Conservation (phyloP, 768 basidiomycete genomes). For the Suillus spraguei region DNA sequence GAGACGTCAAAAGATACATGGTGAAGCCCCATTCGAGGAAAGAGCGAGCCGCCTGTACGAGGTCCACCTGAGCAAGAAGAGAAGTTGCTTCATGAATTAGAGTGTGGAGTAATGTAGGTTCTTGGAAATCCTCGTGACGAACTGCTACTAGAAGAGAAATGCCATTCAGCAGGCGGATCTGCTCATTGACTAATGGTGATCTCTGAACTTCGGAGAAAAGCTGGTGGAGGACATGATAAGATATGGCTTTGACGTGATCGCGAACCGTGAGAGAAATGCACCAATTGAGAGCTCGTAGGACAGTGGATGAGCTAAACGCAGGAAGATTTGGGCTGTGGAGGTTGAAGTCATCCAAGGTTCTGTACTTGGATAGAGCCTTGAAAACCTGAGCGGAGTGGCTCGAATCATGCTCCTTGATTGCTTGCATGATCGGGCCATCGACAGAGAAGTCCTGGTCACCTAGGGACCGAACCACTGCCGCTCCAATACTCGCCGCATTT, state of each 20-base stretch:
- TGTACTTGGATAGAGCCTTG: constrained; percentile 51
- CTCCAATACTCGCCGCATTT: constrained; percentile 58
- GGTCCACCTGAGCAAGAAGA: constrained; percentile 67
- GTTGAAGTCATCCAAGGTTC: constrained; percentile 47
- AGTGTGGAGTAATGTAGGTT: constrained; percentile 63
- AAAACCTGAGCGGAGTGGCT: constrained; percentile 49
- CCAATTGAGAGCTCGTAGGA: constrained; percentile 65
- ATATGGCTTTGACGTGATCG: constrained; percentile 54
- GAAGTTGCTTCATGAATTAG: constrained; percentile 69
- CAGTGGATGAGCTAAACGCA: constrained; percentile 46
- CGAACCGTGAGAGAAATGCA: constrained; percentile 45
- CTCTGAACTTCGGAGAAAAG: constrained; percentile 68
- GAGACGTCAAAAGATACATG: constrained; percentile 43
- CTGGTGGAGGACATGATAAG: constrained; percentile 77
- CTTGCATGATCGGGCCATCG: constrained; percentile 49
- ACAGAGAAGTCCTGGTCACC: constrained; percentile 66
- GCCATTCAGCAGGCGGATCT: constrained; percentile 71
- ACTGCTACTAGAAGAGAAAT: constrained; percentile 75
- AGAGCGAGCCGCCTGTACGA: constrained; percentile 70
- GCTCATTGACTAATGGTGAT: constrained; percentile 81
- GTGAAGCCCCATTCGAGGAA: constrained; percentile 78
- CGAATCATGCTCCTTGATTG: constrained; percentile 41
- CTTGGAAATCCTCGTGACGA: constrained; percentile 54
- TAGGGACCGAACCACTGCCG: constrained; percentile 61
- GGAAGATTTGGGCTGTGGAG: constrained; percentile 72